Base-by-base conservation (phyloP, 139 green algal genomes). In the Chlorella sp. region DNA sequence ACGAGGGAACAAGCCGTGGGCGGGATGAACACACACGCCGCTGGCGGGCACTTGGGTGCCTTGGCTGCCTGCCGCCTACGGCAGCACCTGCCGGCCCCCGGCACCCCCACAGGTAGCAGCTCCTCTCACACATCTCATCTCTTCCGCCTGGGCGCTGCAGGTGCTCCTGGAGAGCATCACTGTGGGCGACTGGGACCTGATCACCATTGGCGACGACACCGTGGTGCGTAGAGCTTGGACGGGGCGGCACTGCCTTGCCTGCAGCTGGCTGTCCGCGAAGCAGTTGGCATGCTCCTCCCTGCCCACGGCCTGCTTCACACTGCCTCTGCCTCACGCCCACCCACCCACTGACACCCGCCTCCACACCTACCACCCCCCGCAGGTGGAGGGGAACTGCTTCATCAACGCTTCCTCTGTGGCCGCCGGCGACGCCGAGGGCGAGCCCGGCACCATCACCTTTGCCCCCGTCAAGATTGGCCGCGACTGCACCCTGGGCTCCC, bases 121-220 rank as follows among this genome's bases (percentile, higher is more conserved):
- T n/a, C n/a, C n/a, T n/a, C n/a, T n/a, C n/a, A n/a, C n/a, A n/a
- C n/a, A n/a, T n/a, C n/a, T n/a, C n/a, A n/a, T 30, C 11, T 22
- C 58, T 5, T 67, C 58, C 24, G 20, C 20, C 5, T 67, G 14
- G 13, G 13, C 11, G 9, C 14, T 67, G 58, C 30, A 38, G 19
- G 65, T 73, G 34, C 26, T 43, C 8, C 34, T 73, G n/a, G 34
- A 73, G n/a, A 73, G 60, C 60, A 69, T 34, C 60, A 69, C 60
- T 43, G 22, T 88, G 11, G 48, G 26, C 24, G 84, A 88, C 44
- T 83, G 38, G 34, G 64, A 84, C 26, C 46, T 84, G 58, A 26
- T 88, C 36, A 36, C 67, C 20, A 73, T 84, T 19, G 84, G 84
- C 20, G 76, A 88, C 24, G 44, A 83, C 41, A 67, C 62, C n/a